Evolutionary conservation across 2,329 filamentous ascomycete genomes (phyloP), one percentile per base, ranked within the genome.

Genomic region (Dothiorella sarmentorum): DNA sequence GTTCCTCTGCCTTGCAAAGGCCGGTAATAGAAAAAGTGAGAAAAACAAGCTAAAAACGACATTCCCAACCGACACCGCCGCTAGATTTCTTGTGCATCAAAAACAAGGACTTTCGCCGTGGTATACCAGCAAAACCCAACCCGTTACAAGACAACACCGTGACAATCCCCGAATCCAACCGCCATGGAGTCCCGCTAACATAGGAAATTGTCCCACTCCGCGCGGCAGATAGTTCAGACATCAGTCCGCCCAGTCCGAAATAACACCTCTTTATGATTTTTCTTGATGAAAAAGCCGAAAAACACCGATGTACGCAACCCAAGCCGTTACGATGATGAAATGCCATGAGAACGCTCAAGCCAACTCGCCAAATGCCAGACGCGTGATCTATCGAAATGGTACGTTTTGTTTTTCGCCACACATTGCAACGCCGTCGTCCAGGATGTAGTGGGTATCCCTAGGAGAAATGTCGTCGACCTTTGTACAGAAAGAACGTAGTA

Each of bases 351-450:
- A 68, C 66, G 69, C 71, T 69, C 60, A 60, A 69, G 42, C 57
- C 57, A 59, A 69, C 68, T 67, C 58, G 65, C 29, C n/a, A 22
- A 43, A 71, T 66, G 69, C 68, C 66, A 68, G 61, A 68, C 67
- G 69, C 70, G 67, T 65, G 37, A 45, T 59, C 57, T 59, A 59
- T 59, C 73, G 40, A 49, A 49, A 51, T 26, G 65, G 63, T 58
- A 40, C 15, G n/a, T 53, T 38, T 35, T 37, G 56, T 58, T 67
- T 56, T 69, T 70, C 65, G 68, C 67, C 68, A 66, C 68, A 66
- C 61, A 67, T 65, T 67, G 72, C 71, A 72, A 74, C 72, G 71
- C 72, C 72, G 71, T 75, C 65, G 70, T 68, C 69, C 66, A 63
- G 66, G 65, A 58, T 55, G 62, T 64, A 65, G 68, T 69, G 73